Base-by-base conservation (phyloP, 768 basidiomycete genomes). In the Lactarius vividus region DNA sequence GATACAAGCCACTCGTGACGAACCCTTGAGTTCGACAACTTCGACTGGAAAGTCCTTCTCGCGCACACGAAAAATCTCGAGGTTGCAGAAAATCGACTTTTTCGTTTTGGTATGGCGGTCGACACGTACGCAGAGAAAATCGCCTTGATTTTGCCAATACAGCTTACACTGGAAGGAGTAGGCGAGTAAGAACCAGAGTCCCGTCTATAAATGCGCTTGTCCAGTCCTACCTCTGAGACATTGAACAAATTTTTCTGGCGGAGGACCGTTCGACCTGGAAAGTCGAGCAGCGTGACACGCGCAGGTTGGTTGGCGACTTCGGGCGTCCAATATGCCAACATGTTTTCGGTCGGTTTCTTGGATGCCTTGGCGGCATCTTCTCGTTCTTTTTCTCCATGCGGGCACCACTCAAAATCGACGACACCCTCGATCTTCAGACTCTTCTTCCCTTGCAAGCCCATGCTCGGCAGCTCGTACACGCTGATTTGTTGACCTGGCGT, bases 1-100 rank as follows among this genome's bases (percentile, higher is more conserved):
- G 15, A 33, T 44, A 42, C 31, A 54, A 3, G 20, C 26, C 11
- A 44, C 37, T 40, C 61, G 35, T 65, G 57, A 39, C 57, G 11
- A 52, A 94, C 94, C 96, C 83, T 98, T 99, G 59, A 96, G 83
- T 77, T 99, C 97, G 60, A 98, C 88, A 44, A 97, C 95, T 76
- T 99, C 96, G 40, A 99, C 96, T 1, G 97, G 97, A 76, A 86
- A 94, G 76, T 98, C 93, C 77, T 98, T 98, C 79, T 99, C 97
- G 62, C 96, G 88, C 62, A 98, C 87, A 61, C 96, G 87, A 84
- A 98, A 98, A 64, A 99, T 91, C 80, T 99, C 97, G 67, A 99
- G 82, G 77, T 98, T 99, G 78, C 96, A 96, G 81, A 94, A 98
- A 35, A 92, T 94, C 4, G 95, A 95, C 79, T 98, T 98, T 79